phyloP scores from a whole-genome alignment of 2,329 filamentous ascomycete species.

The Ceratocystis harringtonii region DNA sequence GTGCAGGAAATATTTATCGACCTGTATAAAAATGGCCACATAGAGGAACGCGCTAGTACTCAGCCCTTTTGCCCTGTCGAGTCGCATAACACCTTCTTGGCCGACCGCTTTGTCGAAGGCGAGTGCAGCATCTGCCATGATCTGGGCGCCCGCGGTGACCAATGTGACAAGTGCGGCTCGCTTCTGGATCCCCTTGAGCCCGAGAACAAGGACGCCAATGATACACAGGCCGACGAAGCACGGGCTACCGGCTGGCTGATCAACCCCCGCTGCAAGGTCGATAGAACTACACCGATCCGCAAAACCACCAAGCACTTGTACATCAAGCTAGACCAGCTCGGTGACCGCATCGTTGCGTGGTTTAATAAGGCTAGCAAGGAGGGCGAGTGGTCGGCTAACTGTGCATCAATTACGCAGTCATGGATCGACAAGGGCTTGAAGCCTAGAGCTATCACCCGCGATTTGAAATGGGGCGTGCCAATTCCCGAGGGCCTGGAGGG shows the following conservation, averaged over 20 bases:
- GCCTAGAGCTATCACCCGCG: constrained; percentile 76
- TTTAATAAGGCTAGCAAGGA: constrained; percentile 56
- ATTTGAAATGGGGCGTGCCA: constrained; percentile 74
- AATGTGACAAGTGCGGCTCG: constrained; percentile 60
- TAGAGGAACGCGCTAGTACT: constrained; percentile 72
- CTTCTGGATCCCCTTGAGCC: constrained; percentile 55
- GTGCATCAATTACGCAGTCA: constrained; percentile 58
- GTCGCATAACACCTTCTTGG: constrained; percentile 58
- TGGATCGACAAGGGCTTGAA: constrained; percentile 77
- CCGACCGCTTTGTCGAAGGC: constrained; percentile 75
- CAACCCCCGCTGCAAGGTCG: constrained; percentile 82
- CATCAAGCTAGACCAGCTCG: constrained; percentile 70
- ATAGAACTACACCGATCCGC: constrained; percentile 64
- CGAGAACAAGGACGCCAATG: constrained; percentile 24
- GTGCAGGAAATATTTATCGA: constrained; percentile 80
- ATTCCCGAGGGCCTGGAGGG: constrained; percentile 36
- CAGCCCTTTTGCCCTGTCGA: constrained; percentile 71
- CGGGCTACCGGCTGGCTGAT: constrained; percentile 41
- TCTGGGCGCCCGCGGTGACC: constrained; percentile 55
- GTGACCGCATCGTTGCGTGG: constrained; percentile 65
- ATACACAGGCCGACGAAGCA: constrained; percentile 22
- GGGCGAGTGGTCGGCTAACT: constrained; percentile 63
- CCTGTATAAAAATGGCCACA: constrained; percentile 74
- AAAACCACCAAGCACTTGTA: constrained; percentile 83
- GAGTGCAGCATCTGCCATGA: constrained; percentile 61